phyloP scores from a whole-genome alignment of 2,329 filamentous ascomycete genomes.

The Zelopaecilomyces penicillatus region DNA sequence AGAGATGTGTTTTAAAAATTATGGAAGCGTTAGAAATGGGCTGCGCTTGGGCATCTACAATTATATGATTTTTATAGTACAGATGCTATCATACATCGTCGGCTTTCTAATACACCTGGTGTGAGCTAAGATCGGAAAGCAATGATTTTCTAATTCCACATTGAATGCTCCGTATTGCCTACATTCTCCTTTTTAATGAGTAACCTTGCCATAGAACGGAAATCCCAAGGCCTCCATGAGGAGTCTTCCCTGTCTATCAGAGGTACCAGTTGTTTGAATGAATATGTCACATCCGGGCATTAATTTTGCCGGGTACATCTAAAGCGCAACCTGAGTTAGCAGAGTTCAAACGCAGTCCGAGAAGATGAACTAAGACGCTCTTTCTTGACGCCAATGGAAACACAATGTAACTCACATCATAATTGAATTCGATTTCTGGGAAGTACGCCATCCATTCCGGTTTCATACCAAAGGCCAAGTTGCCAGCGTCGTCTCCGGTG shows the following conservation, averaged over 20 bases:
- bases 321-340: constrained; percentile 3
- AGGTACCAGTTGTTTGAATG: constrained; percentile 75
- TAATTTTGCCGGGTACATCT: constrained; percentile 60
- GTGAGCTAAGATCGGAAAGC: background rate
- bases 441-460: constrained; percentile 72
- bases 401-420: constrained; percentile 59
- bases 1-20: no score
- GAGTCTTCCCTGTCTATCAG: constrained; percentile 75
- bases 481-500: constrained; percentile 81
- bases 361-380: background rate
- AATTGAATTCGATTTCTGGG: constrained; percentile 91
- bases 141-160: background rate
- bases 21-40: no score
- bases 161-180: background rate
- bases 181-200: constrained; percentile 20
- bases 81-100: constrained; percentile 24
- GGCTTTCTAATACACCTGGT: constrained; percentile 18
- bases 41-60: constrained; percentile 1
- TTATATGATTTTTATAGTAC: constrained; percentile 19
- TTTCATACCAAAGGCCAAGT: constrained; percentile 73
- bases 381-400: background rate
- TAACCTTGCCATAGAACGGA: constrained; percentile 72
- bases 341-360: constrained; percentile 4
- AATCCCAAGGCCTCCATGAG: constrained; percentile 43
- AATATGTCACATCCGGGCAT: constrained; percentile 79